phyloP scores from a whole-genome alignment of 2,329 filamentous ascomycete species.

The Aureobasidium sp. region DNA sequence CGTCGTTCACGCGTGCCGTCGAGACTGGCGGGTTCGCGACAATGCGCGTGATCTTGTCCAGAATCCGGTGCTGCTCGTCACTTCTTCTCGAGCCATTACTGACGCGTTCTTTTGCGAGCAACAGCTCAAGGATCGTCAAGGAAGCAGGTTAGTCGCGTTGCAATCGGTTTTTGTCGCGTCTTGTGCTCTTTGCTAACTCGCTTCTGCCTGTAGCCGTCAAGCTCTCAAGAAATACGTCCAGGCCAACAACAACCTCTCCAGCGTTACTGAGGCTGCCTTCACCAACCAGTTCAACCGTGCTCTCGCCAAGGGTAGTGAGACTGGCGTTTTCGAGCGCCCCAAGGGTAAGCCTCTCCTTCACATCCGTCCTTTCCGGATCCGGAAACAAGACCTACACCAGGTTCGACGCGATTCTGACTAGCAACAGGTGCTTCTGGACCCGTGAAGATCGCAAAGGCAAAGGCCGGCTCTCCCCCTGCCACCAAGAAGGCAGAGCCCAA shows the following conservation, averaged over 20 bases:
- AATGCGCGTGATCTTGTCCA: not conserved
- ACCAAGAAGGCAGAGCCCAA: slow-evolving; percentile 26
- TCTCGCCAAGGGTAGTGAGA: slow-evolving; percentile 71
- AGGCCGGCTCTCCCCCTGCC: slow-evolving; percentile 22
- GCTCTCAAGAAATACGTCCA: slow-evolving; percentile 67
- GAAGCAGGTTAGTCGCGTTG: slow-evolving; percentile 51
- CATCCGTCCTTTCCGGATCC: not conserved
- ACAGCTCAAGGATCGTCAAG: slow-evolving; percentile 62
- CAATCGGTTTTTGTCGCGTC: slow-evolving; percentile 22
- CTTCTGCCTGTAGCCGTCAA: slow-evolving; percentile 47
- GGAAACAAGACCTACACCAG: no score
- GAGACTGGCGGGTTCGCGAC: not conserved
- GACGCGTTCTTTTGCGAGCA: slow-evolving; percentile 36
- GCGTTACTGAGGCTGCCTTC: slow-evolving; percentile 48
- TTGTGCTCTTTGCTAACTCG: slow-evolving; percentile 25
- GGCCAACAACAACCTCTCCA: slow-evolving; percentile 57
- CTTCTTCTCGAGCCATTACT: slow-evolving; percentile 28
- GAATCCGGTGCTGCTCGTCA: not conserved
- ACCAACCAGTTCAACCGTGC: slow-evolving; percentile 79
- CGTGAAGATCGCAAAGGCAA: slow-evolving; percentile 60
- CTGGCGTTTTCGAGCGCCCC: slow-evolving; percentile 77
- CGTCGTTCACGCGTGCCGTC: slow-evolving; percentile 13
- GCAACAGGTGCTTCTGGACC: slow-evolving; percentile 67
- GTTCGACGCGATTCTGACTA: slow-evolving; percentile 18
- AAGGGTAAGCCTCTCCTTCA: slow-evolving; percentile 57